Evolutionary conservation across 2,329 filamentous ascomycete genomes (phyloP).

Genomic region (Aspergillus ruber): DNA sequence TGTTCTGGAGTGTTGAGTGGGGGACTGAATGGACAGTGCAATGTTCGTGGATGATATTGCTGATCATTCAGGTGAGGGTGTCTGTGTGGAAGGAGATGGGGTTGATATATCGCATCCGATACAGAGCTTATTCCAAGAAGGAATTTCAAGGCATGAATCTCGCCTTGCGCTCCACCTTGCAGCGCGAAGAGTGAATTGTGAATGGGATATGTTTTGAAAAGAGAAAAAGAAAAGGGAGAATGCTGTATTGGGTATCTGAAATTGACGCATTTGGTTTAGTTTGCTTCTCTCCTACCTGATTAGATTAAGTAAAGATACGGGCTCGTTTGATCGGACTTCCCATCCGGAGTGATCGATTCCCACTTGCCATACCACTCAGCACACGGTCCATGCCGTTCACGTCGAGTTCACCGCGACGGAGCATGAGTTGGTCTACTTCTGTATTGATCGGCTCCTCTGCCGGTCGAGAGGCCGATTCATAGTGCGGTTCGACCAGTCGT

Average conservation of each 20-base stretch:
- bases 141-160: constrained; percentile 46
- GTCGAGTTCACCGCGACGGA: constrained; percentile 39
- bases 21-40: constrained; percentile 8
- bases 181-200: constrained; percentile 34
- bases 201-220: neutral
- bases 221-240: constrained; percentile 1
- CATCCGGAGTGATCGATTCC: constrained; percentile 23
- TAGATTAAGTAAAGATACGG: constrained; percentile 28
- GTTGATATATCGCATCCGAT: constrained; percentile 47
- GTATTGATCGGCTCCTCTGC: constrained; percentile 11
- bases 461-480: constrained; percentile 5
- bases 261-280: neutral
- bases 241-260: constrained; percentile 2
- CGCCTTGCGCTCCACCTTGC: constrained; percentile 50
- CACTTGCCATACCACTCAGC: constrained; percentile 36
- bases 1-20: constrained; percentile 2
- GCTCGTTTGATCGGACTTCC: constrained; percentile 32
- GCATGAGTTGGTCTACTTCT: constrained; percentile 36
- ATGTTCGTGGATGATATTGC: constrained; percentile 5
- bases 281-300: neutral
- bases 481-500: constrained; percentile 21
- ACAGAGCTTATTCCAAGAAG: constrained; percentile 43
- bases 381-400: constrained; percentile 44
- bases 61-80: constrained; percentile 4
- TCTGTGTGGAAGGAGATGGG: constrained; percentile 10